Conservation (phyloP, 2,329 filamentous ascomycete species). For the Diaporthe citriasiana region DNA sequence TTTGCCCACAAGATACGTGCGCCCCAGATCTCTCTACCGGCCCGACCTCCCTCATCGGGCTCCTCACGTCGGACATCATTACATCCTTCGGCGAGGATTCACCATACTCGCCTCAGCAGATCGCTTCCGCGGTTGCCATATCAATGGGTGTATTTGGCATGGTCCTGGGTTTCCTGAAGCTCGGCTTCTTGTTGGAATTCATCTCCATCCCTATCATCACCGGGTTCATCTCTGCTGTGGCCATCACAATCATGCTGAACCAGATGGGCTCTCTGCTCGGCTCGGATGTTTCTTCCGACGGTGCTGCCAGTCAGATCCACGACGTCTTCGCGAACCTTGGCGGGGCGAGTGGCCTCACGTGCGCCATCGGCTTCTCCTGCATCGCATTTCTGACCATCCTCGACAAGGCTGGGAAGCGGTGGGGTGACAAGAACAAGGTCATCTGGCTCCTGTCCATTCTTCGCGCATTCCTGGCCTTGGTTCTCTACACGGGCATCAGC, state of each 20-base stretch:
- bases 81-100: conserved; percentile 62
- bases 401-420: conserved; percentile 70
- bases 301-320: conserved; percentile 70
- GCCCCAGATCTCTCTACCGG: conserved; percentile 70
- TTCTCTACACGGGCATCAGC: conserved; percentile 74
- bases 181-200: conserved; percentile 76
- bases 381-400: conserved; percentile 69
- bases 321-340: conserved; percentile 70
- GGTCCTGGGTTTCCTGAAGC: conserved; percentile 70
- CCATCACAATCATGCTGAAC: conserved; percentile 75
- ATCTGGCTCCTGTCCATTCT: conserved; percentile 73
- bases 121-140: conserved; percentile 73
- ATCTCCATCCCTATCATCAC: conserved; percentile 75
- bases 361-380: conserved; percentile 70
- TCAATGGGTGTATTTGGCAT: conserved; percentile 74
- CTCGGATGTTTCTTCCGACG: conserved; percentile 62
- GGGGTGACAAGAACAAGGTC: conserved; percentile 69
- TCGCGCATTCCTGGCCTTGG: conserved; percentile 71
- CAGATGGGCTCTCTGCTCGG: conserved; percentile 74
- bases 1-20: neutral
- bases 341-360: conserved; percentile 69
- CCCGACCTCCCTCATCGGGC: conserved; percentile 74
- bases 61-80: conserved; percentile 74
- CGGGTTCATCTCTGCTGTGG: conserved; percentile 76
- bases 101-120: conserved; percentile 64